These are phyloP conservation scores for Xylariaceae sp. DNA, from an alignment of 2,329 filamentous ascomycete genomes.

Conservation along the genomic window DNA sequence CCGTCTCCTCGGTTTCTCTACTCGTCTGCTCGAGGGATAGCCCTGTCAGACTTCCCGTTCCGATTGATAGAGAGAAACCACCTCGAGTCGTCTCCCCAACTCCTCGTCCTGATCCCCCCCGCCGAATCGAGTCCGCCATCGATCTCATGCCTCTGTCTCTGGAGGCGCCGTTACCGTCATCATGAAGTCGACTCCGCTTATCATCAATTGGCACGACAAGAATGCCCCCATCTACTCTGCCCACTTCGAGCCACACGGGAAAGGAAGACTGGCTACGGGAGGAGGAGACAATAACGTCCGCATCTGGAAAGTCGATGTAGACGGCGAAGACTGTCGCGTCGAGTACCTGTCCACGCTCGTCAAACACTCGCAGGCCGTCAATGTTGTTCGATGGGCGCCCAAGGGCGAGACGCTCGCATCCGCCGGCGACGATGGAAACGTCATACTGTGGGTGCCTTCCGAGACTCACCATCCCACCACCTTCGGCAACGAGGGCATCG, in stretches of 20 bases:
- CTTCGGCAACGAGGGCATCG: slow-evolving; percentile 78
- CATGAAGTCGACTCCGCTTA: slow-evolving; percentile 95
- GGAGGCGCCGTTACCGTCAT: slow-evolving; percentile 37
- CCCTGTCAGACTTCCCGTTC: background rate
- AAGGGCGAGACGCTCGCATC: slow-evolving; percentile 91
- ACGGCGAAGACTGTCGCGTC: slow-evolving; percentile 81
- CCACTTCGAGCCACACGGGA: slow-evolving; percentile 90
- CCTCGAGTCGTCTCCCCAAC: background rate
- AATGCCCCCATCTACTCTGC: slow-evolving; percentile 96
- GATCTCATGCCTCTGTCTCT: slow-evolving; percentile 22
- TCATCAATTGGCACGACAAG: slow-evolving; percentile 98
- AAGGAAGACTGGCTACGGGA: slow-evolving; percentile 85
- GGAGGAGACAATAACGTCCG: slow-evolving; percentile 96
- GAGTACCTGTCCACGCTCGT: slow-evolving; percentile 86
- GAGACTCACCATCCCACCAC: slow-evolving; percentile 61
- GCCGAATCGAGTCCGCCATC: slow-evolving; percentile 7
- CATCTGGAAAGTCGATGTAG: slow-evolving; percentile 82
- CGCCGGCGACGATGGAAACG: slow-evolving; percentile 94
- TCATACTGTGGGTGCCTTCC: slow-evolving; percentile 90
- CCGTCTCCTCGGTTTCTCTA: too few species aligned
- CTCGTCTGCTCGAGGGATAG: background rate
- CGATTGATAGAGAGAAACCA: background rate
- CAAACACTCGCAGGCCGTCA: slow-evolving; percentile 95
- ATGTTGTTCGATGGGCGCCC: slow-evolving; percentile 93
- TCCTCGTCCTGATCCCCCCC: background rate